Evolutionary conservation across 805 yeast species (phyloP).

Genomic region (Nakazawaea ishiwadae): DNA sequence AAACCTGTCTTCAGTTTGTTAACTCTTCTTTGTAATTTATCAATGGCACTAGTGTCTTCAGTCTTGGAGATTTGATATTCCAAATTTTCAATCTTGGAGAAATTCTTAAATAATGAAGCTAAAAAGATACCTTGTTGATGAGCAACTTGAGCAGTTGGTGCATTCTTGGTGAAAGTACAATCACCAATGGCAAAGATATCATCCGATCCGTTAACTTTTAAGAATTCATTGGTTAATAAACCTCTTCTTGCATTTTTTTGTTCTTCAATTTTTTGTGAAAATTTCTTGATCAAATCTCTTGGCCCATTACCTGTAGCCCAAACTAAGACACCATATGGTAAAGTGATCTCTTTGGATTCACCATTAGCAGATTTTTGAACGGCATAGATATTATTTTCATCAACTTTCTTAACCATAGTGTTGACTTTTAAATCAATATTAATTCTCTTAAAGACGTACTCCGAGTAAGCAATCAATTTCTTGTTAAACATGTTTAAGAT

Average conservation of each 20-base stretch:
- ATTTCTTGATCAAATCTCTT: conserved; percentile 64
- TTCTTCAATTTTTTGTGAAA: conserved; percentile 65
- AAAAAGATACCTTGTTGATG: conserved; percentile 88
- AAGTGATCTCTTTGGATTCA: conserved; percentile 44
- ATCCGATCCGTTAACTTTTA: conserved; percentile 80
- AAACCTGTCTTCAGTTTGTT: conserved; percentile 33
- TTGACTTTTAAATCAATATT: conserved; percentile 74
- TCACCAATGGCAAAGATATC: conserved; percentile 87
- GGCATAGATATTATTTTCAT: conserved; percentile 65
- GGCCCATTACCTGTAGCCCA: conserved; percentile 99
- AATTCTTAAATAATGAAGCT: conserved; percentile 64
- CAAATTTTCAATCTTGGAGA: conserved; percentile 56
- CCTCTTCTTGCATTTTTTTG: conserved; percentile 91
- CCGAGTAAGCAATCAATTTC: conserved; percentile 72
- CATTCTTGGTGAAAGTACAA: conserved; percentile 85
- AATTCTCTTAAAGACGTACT: conserved; percentile 62
- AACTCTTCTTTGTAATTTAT: conserved; percentile 43
- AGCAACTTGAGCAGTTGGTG: conserved; percentile 98
- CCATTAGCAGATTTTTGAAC: conserved; percentile 67
- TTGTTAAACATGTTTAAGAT: conserved; percentile 74
- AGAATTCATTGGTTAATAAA: conserved; percentile 74
- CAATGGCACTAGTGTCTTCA: conserved; percentile 27
- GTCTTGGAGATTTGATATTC: conserved; percentile 36
- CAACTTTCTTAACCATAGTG: conserved; percentile 87
- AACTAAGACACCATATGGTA: conserved; percentile 89